Evolutionary conservation across 2,329 filamentous ascomycete genomes (phyloP).

Genomic region (Fusarium floridanum): DNA sequence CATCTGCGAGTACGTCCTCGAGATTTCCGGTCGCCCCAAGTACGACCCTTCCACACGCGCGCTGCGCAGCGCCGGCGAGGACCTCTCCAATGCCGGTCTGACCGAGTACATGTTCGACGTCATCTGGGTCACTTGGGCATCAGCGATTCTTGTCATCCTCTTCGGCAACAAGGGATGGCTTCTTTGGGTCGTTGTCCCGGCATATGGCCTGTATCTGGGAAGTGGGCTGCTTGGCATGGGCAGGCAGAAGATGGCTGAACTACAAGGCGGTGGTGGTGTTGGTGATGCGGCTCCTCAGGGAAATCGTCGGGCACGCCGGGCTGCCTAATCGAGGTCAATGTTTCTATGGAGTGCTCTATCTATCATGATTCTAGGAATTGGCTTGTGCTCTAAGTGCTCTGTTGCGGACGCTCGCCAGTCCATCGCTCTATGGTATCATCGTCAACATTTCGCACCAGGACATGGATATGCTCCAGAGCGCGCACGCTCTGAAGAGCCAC

Average conservation of each 20-base stretch:
- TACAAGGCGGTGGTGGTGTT: conserved; percentile 54
- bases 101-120: conserved; percentile 99
- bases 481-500: conserved; percentile 87
- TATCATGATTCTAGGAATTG: conserved; percentile 4
- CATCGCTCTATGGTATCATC: conserved; percentile 66
- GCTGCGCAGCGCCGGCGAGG: conserved; percentile 85
- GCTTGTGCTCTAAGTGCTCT: conserved; percentile 41
- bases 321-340: conserved; percentile 55
- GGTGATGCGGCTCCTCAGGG: conserved; percentile 54
- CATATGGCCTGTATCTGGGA: conserved; percentile 68
- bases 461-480: conserved; percentile 89
- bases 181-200: conserved; percentile 67
- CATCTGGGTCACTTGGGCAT: conserved; percentile 92
- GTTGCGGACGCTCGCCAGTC: conserved; percentile 61
- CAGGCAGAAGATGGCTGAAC: conserved; percentile 64
- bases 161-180: conserved; percentile 83
- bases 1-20: conserved; percentile 86
- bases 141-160: conserved; percentile 76
- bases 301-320: conserved; percentile 68
- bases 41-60: conserved; percentile 73
- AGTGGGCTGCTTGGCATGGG: conserved; percentile 67
- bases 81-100: conserved; percentile 86
- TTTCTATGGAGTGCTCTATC: conserved; percentile 18
- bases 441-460: conserved; percentile 71
- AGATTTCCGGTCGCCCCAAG: conserved; percentile 83